These are phyloP conservation scores for Candida anglica DNA, from an alignment of 805 yeast species.

Conservation along the genomic window DNA sequence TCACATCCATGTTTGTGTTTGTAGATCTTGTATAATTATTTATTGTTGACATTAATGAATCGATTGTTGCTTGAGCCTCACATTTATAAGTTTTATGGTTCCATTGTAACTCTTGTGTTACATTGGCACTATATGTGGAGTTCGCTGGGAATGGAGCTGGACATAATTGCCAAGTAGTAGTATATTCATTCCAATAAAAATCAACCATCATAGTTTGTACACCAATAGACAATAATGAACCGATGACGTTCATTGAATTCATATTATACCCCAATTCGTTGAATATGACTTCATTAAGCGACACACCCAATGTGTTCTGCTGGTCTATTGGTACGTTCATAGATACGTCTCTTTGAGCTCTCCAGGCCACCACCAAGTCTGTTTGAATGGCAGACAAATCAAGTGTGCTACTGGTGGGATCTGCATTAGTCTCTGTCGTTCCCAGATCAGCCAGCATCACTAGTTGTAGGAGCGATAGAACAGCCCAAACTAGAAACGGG, in stretches of 20 bases:
- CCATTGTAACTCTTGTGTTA: conserved; percentile 20
- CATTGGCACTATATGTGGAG: conserved; percentile 9
- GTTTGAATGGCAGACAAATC: not conserved
- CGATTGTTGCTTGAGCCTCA: conserved; percentile 22
- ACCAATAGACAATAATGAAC: conserved; percentile 38
- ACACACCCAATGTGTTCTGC: conserved; percentile 26
- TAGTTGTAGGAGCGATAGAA: too few species aligned
- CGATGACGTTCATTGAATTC: conserved; percentile 12
- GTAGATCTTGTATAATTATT: conserved; percentile 16
- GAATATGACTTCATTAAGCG: conserved; percentile 25
- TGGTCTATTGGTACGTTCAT: conserved; percentile 29
- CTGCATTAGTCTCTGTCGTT: not conserved
- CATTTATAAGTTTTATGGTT: conserved; percentile 21
- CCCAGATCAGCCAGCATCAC: not conserved
- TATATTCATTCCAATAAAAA: conserved; percentile 50
- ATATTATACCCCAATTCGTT: conserved; percentile 24
- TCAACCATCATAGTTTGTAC: conserved; percentile 47
- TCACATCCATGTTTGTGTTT: conserved; percentile 31
- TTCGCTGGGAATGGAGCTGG: conserved; percentile 41
- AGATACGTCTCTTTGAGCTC: conserved; percentile 36
- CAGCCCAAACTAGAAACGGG: too few species aligned
- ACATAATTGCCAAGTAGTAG: conserved; percentile 49
- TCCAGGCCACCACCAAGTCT: conserved; percentile 13
- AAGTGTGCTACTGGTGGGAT: too few species aligned
- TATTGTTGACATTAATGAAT: conserved; percentile 16